Conservation (phyloP, 768 basidiomycete genomes). For the Hypsizygus marmoreus region DNA sequence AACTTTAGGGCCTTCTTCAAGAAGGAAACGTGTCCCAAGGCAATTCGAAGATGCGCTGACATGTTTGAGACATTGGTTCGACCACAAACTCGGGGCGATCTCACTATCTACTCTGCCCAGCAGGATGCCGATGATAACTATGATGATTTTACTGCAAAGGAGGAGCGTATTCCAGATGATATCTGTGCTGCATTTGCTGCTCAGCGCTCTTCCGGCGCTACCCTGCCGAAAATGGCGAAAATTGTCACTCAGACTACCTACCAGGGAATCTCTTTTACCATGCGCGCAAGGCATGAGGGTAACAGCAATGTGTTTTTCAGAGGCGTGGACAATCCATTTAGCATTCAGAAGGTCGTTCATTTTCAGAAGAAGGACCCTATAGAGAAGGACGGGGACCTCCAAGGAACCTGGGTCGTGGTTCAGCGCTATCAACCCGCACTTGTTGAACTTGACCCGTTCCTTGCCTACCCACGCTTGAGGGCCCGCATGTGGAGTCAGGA, state of each 20-base stretch:
- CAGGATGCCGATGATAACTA: not conserved
- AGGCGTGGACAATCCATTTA: not conserved
- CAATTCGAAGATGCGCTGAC: constrained; percentile 2
- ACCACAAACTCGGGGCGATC: constrained; percentile 1
- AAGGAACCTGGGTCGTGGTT: constrained; percentile 7
- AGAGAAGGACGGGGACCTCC: too few relatives aligned
- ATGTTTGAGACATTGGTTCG: constrained; percentile 9
- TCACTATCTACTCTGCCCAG: constrained; percentile 1
- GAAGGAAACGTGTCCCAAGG: constrained; percentile 7
- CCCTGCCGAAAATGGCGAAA: constrained; percentile 1
- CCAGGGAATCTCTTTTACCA: constrained; percentile 7
- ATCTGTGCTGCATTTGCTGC: not conserved
- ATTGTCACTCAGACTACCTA: not conserved
- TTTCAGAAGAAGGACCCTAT: too few relatives aligned
- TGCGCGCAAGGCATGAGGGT: constrained; percentile 14
- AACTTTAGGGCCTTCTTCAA: constrained; percentile 16
- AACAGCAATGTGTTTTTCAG: constrained; percentile 17
- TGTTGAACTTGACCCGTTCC: constrained; percentile 1
- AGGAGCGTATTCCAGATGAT: not conserved
- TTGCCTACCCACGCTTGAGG: constrained; percentile 8
- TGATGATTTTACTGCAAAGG: not conserved
- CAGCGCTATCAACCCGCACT: not conserved
- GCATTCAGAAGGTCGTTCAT: constrained; percentile 12
- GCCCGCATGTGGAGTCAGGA: constrained; percentile 5
- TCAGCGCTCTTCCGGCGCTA: not conserved